Base-by-base conservation (phyloP, 331 rosid species). In the Spiraea crenata region DNA sequence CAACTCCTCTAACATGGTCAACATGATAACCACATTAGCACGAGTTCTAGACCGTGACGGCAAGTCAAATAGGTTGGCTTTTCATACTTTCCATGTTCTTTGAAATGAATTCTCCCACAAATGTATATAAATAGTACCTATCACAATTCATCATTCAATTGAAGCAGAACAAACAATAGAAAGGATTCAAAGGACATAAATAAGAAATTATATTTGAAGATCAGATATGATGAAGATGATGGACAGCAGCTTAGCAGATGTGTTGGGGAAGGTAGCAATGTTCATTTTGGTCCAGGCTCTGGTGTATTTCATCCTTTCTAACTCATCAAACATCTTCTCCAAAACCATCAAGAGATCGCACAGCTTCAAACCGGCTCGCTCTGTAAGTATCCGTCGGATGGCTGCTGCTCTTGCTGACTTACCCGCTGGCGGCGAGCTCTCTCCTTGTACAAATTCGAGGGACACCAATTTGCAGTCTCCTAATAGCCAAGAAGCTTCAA, bases 281-380 rank as follows among this genome's bases (percentile, higher is more conserved):
- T 77, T 77, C 62, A 4, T 59, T 13, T 7, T 77, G 6, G 71
- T 77, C 39, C 85, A 73, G 47, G 79, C 42, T 59, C 67, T 74
- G n/a, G 77, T 81, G 3, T 81, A 81, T 70, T 67, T 81, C 3
- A 81, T 77, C 47, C 82, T 77, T 11, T 65, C 77, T 37, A 77
- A 72, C 47, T 77, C 82, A 40, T 77, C 82, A 20, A 57, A 48
- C 77, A 25, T 88, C 75, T 90, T 90, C 84, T 86, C 93, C 84
- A 83, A 79, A 66, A 63, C 71, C 7, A 52, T 19, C 51, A 65
- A 10, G 1, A 79, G 84, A 66, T 57, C 96, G 0, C 58, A 78
- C 40, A 92, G 91, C 78, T 92, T 89, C 79, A 69, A 50, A 70
- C 81, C 85, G 0, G 88, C 89, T 3, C 87, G 95, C 0, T 89